Evolutionary conservation across 2,329 filamentous ascomycete genomes (phyloP).

Genomic region (Scorias spongiosa): DNA sequence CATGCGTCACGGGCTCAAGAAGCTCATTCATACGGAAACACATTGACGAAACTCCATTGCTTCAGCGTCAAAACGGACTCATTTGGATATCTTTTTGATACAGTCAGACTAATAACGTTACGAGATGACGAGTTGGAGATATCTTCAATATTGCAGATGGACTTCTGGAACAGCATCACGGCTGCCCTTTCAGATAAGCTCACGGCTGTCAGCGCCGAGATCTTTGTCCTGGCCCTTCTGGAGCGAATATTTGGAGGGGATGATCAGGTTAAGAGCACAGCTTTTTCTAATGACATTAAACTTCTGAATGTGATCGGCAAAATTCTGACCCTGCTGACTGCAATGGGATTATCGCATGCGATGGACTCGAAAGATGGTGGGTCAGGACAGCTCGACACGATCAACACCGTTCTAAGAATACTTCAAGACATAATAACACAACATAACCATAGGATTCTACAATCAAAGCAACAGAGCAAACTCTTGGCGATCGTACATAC

Average conservation of each 20-base stretch:
- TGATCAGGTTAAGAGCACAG: too few species aligned
- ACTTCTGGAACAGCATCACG: not conserved
- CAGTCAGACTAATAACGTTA: too few species aligned
- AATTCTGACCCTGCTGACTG: not conserved
- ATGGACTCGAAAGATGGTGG: not conserved
- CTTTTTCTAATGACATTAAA: not conserved
- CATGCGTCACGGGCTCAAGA: too few species aligned
- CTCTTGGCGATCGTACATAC: not conserved
- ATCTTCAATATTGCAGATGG: not conserved
- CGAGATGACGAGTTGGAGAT: too few species aligned
- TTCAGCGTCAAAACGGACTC: too few species aligned
- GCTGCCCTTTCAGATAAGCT: not conserved
- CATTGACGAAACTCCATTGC: too few species aligned
- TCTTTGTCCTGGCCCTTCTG: not conserved
- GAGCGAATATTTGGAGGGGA: not conserved
- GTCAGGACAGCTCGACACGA: not conserved
- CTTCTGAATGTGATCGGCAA: not conserved
- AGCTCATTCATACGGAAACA: too few species aligned
- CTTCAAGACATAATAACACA: not conserved
- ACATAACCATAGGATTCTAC: not conserved
- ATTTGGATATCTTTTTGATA: too few species aligned
- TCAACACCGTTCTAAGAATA: not conserved
- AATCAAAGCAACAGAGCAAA: not conserved
- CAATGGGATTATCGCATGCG: not conserved
- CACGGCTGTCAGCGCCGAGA: not conserved